Conservation (phyloP, 75 land plant genomes). For the Adiantum capillusveneris region DNA sequence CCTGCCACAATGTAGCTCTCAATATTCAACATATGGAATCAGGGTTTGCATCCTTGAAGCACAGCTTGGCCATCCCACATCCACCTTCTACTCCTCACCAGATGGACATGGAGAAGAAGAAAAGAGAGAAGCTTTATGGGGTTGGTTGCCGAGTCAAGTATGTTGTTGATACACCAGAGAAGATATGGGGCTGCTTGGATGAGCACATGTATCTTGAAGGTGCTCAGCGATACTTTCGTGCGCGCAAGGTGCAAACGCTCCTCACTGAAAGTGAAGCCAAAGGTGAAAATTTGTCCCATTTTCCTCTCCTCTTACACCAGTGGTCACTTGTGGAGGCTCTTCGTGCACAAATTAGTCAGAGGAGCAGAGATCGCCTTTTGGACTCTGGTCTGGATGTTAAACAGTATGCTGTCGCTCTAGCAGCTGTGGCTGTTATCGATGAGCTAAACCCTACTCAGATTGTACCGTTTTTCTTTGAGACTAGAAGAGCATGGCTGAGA, state of each 20-base stretch:
- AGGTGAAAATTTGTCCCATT: constrained; percentile 27
- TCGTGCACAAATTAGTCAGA: constrained; percentile 80
- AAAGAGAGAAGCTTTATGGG: constrained; percentile 41
- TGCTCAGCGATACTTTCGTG: constrained; percentile 69
- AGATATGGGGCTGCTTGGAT: constrained; percentile 96
- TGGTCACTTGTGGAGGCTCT: constrained; percentile 92
- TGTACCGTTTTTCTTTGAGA: constrained; percentile 58
- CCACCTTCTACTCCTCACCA: constrained; percentile 8
- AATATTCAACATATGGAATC: constrained; percentile 48
- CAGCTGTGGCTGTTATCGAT: constrained; percentile 79
- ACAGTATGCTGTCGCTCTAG: constrained; percentile 80
- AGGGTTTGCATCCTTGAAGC: constrained; percentile 43
- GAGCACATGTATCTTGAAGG: constrained; percentile 95
- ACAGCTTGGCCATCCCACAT: constrained; percentile 17
- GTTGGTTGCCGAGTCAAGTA: constrained; percentile 88
- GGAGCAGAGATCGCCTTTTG: constrained; percentile 65
- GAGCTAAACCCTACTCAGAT: constrained; percentile 65
- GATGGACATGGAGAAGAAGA: constrained; percentile 21
- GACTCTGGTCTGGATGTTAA: constrained; percentile 34
- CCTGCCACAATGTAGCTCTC: constrained; percentile 49
- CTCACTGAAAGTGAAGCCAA: constrained; percentile 12
- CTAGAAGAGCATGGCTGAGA: constrained; percentile 63
- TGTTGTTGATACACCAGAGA: constrained; percentile 90
- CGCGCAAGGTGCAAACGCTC: constrained; percentile 56
- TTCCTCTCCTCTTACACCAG: constrained; percentile 74